phyloP scores from a whole-genome alignment of 106 monocot genomes.

The Cymbidium sinense region DNA sequence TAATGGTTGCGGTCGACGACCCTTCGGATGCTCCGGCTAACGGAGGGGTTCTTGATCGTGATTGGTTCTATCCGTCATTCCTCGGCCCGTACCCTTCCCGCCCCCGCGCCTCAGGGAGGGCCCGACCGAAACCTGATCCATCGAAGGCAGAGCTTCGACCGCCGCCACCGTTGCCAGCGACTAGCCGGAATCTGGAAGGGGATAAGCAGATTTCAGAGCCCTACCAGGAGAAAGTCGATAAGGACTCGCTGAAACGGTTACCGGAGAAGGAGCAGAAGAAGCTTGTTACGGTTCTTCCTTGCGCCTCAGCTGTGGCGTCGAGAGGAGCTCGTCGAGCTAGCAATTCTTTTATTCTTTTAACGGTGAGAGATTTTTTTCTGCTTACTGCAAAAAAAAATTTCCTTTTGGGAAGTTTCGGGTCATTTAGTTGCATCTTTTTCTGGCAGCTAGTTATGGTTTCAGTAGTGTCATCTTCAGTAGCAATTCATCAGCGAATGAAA shows the following conservation, averaged over 20 bases:
- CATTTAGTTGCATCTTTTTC: conserved; percentile 5
- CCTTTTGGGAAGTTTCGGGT: not conserved
- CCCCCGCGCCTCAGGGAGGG: conserved; percentile 1
- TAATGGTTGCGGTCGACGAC: conserved; percentile 50
- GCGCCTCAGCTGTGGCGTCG: conserved; percentile 3
- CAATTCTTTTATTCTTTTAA: conserved; percentile 33
- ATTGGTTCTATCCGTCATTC: conserved; percentile 66
- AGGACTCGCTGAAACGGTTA: conserved; percentile 8
- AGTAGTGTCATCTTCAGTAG: conserved; percentile 21
- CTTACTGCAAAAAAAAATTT: not conserved
- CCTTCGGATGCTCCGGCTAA: conserved; percentile 8
- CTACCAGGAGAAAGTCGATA: conserved; percentile 2
- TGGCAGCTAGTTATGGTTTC: conserved; percentile 47
- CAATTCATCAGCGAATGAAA: conserved; percentile 40
- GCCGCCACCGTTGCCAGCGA: not conserved
- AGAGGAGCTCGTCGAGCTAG: conserved; percentile 7
- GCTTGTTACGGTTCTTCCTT: not conserved
- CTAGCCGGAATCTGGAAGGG: not conserved
- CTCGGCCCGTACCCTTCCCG: conserved; percentile 37
- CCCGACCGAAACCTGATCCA: conserved; percentile 1
- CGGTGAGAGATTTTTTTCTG: conserved; percentile 21
- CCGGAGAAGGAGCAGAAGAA: conserved; percentile 14
- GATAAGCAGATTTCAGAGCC: not conserved
- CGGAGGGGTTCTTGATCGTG: conserved; percentile 33
- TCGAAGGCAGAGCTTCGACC: not conserved